phyloP scores from a whole-genome alignment of 2,329 filamentous ascomycete genomes.

The Fusarium avenaceum region DNA sequence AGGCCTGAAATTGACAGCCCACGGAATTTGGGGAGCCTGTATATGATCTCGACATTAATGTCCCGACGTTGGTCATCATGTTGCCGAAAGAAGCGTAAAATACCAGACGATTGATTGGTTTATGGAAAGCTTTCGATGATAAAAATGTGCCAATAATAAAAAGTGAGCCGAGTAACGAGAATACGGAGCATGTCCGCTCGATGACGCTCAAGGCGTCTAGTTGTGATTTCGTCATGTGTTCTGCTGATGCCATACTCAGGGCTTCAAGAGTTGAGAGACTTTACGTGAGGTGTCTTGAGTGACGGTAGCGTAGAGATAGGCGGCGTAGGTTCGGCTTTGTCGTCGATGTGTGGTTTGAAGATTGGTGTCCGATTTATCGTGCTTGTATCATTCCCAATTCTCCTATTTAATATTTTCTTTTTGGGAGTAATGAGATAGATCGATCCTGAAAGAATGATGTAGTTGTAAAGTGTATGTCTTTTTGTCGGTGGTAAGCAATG shows the following conservation, averaged over 20 bases:
- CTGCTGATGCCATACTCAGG: slow-evolving; percentile 36
- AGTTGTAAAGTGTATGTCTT: neutral
- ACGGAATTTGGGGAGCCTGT: slow-evolving; percentile 62
- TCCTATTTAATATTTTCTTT: slow-evolving; percentile 3
- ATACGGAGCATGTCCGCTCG: slow-evolving; percentile 76
- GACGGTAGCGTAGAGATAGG: slow-evolving; percentile 4
- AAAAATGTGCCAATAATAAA: slow-evolving; percentile 81
- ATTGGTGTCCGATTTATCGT: slow-evolving; percentile 11
- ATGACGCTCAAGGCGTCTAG: slow-evolving; percentile 70
- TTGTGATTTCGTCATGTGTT: slow-evolving; percentile 51
- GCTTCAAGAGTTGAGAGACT: slow-evolving; percentile 2
- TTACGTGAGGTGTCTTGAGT: neutral
- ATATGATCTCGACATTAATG: slow-evolving; percentile 76
- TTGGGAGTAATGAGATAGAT: slow-evolving; percentile 3
- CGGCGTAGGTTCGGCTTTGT: neutral
- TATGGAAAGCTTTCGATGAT: slow-evolving; percentile 78
- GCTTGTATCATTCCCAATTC: slow-evolving; percentile 29
- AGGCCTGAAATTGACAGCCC: slow-evolving; percentile 79
- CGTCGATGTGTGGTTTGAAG: slow-evolving; percentile 10
- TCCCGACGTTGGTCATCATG: slow-evolving; percentile 81
- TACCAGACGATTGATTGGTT: slow-evolving; percentile 87
- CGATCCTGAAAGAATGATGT: neutral
- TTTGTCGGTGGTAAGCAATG: slow-evolving; percentile 12
- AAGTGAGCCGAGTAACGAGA: slow-evolving; percentile 78
- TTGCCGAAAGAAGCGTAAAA: slow-evolving; percentile 90